Conservation (phyloP, 2,329 filamentous ascomycete species). For the Ophiostoma montium region DNA sequence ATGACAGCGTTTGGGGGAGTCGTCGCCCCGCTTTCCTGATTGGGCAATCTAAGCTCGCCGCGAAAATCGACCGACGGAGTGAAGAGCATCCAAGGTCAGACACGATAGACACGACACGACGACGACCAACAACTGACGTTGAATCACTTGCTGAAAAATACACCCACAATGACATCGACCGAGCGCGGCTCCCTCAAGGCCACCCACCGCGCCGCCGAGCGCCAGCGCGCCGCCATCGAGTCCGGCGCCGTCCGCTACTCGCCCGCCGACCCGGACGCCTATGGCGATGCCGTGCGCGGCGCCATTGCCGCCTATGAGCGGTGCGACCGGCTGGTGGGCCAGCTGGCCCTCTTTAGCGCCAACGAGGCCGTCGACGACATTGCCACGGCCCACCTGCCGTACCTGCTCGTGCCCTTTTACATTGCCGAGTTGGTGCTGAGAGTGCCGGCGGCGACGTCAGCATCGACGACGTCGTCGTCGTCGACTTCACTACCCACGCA, state of each 20-base stretch:
- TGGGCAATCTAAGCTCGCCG: no score
- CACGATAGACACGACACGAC: not conserved
- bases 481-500: constrained; percentile 21
- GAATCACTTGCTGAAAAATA: no score
- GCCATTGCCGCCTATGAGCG: constrained; percentile 60
- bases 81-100: no score
- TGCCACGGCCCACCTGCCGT: constrained; percentile 70
- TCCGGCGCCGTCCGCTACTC: constrained; percentile 2
- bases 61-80: no score
- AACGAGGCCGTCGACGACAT: constrained; percentile 87
- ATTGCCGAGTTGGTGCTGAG: constrained; percentile 68
- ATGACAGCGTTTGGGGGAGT: no score
- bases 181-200: constrained; percentile 25
- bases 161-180: not conserved
- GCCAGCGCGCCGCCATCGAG: constrained; percentile 43
- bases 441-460: constrained; percentile 31
- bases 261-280: constrained; percentile 40
- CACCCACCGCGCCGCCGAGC: constrained; percentile 36
- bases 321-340: constrained; percentile 53
- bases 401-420: constrained; percentile 63
- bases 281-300: constrained; percentile 50
- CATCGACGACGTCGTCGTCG: constrained; percentile 16
- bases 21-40: no score
- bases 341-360: constrained; percentile 70
- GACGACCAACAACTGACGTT: not conserved